phyloP scores from a whole-genome alignment of 139 green algal species.

The Chlorella sp. region DNA sequence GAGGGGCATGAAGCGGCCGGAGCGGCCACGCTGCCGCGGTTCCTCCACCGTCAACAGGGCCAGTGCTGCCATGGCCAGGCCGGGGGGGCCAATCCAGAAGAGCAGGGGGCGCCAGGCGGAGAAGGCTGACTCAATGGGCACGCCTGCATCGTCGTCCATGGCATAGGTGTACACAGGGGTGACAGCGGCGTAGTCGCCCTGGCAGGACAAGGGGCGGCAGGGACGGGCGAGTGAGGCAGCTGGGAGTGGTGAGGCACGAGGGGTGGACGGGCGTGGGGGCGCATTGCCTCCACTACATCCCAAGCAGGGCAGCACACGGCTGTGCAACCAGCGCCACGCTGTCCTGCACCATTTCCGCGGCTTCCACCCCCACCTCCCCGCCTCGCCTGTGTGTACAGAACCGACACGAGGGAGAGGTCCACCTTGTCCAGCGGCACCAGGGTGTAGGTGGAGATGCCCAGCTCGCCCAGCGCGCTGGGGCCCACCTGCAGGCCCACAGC shows the following conservation, averaged over 20 bases:
- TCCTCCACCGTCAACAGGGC: slow-evolving; percentile 71
- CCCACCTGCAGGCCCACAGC: too few relatives aligned
- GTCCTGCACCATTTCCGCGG: not conserved
- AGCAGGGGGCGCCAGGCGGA: slow-evolving; percentile 74
- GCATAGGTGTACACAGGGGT: slow-evolving; percentile 81
- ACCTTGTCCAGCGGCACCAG: slow-evolving; percentile 82
- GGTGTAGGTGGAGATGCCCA: slow-evolving; percentile 32
- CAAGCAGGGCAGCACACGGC: too few relatives aligned
- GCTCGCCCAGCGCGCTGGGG: not conserved
- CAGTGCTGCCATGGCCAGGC: slow-evolving; percentile 67
- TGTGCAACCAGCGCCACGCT: too few relatives aligned
- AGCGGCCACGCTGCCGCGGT: slow-evolving; percentile 44
- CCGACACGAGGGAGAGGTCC: slow-evolving; percentile 77
- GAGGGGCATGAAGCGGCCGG: slow-evolving; percentile 35
- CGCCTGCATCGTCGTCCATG: slow-evolving; percentile 8
- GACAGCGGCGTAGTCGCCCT: slow-evolving; percentile 87
- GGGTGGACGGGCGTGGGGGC: too few relatives aligned
- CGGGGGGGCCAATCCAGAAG: slow-evolving; percentile 72
- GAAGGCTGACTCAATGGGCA: slow-evolving; percentile 57
- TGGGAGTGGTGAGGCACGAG: not conserved
- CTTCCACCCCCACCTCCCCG: slow-evolving; percentile 39
- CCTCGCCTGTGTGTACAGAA: slow-evolving; percentile 84
- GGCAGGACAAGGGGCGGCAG: slow-evolving; percentile 1
- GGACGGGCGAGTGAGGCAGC: not conserved
- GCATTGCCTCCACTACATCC: too few relatives aligned